Conservation (phyloP, 2,329 filamentous ascomycete genomes). For the Fusarium nurragi region DNA sequence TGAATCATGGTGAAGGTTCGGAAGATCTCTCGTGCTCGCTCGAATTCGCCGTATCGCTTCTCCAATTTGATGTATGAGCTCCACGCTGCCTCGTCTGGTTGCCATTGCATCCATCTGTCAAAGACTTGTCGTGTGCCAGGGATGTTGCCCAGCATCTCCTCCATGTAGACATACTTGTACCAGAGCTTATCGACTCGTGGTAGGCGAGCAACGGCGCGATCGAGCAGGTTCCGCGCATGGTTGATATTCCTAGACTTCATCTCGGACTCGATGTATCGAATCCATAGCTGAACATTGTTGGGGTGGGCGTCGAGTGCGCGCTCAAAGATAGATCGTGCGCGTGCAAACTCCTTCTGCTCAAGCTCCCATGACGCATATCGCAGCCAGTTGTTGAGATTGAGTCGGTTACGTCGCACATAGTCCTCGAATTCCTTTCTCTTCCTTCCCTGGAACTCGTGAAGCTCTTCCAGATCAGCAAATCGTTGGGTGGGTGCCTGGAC, state of each 20-base stretch:
- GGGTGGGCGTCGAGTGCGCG: conserved; percentile 91
- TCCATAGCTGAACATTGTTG: conserved; percentile 87
- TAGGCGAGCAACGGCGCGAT: conserved; percentile 91
- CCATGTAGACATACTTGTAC: conserved; percentile 99
- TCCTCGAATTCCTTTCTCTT: conserved; percentile 98
- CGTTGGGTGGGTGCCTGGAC: conserved; percentile 92
- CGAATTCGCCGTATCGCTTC: conserved; percentile 92
- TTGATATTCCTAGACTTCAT: conserved; percentile 96
- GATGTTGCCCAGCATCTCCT: conserved; percentile 96
- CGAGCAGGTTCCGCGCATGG: conserved; percentile 92
- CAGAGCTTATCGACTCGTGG: conserved; percentile 95
- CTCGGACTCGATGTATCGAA: conserved; percentile 93
- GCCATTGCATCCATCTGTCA: conserved; percentile 98
- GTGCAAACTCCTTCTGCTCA: conserved; percentile 95
- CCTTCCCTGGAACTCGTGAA: conserved; percentile 95
- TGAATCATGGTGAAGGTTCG: conserved; percentile 91
- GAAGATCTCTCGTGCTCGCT: conserved; percentile 89
- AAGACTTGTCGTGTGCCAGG: conserved; percentile 93
- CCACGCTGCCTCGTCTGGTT: conserved; percentile 96
- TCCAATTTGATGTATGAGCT: conserved; percentile 96
- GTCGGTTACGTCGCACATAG: conserved; percentile 92
- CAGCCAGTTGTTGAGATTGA: conserved; percentile 99
- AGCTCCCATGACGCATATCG: conserved; percentile 97
- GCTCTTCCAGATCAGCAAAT: conserved; percentile 95
- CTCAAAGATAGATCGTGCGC: conserved; percentile 93